Evolutionary conservation across 2,329 filamentous ascomycete genomes (phyloP).

Genomic region (Calonectria hawksworthii): DNA sequence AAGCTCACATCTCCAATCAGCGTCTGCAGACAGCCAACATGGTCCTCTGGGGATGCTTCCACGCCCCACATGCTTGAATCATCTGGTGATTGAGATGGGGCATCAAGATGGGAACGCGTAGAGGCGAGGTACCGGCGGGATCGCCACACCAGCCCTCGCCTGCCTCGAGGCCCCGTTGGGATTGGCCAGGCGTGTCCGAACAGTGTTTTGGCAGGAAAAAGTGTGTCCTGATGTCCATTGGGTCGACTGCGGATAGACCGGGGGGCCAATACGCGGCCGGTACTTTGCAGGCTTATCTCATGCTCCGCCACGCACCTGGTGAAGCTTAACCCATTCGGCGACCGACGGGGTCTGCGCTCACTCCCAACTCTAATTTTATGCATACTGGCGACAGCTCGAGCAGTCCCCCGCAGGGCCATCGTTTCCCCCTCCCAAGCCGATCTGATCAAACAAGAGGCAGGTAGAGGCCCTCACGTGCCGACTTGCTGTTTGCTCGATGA

Average conservation of each 20-base stretch:
- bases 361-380: conserved; percentile 25
- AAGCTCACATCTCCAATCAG: conserved; percentile 8
- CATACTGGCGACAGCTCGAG: neutral
- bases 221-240: neutral
- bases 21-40: neutral
- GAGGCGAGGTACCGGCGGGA: neutral
- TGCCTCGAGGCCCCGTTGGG: neutral
- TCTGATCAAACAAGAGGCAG: neutral
- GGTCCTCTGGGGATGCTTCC: neutral
- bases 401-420: neutral
- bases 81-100: conserved; percentile 5
- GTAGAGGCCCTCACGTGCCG: neutral
- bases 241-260: neutral
- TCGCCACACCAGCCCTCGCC: neutral
- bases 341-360: conserved; percentile 1
- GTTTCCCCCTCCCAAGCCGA: neutral
- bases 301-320: conserved; percentile 4
- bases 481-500: neutral
- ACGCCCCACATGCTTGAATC: neutral
- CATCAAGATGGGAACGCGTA: neutral
- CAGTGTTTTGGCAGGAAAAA: neutral
- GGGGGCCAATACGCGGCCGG: neutral
- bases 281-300: conserved; percentile 23
- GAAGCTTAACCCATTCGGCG: conserved; percentile 14
- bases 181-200: neutral